Base-by-base conservation (phyloP, 2,329 filamentous ascomycete species). In the Magnaporthiopsis poae region DNA sequence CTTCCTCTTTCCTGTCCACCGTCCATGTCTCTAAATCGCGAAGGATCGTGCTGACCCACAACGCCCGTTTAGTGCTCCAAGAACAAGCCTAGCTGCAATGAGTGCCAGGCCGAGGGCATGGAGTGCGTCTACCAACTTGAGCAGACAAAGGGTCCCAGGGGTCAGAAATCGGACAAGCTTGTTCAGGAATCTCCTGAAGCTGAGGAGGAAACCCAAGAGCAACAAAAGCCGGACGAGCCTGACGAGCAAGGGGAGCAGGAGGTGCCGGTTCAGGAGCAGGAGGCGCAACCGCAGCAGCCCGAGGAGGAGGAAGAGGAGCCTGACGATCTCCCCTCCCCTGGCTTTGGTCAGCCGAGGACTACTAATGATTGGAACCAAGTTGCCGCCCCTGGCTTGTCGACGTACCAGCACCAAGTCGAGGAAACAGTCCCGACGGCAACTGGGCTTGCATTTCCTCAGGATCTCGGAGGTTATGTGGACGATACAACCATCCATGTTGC, bases 21-120 rank as follows among this genome's bases (percentile, higher is more conserved):
- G 25, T 31, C 25, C 27, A 29, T 18, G 2, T 1, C 18, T 21
- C 60, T 3, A 61, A 61, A 15, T 9, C 11, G 15, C 5, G 46
- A 21, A 52, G 21, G 36, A 15, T 15, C 33, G 4, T 31, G 21
- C 60, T 62, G 31, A 35, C 56, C 56, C 11, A 18, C 56, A 66
- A 7, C 67, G 31, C 56, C 5, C 63, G 12, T 61, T 1, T 46
- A 70, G 69, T 78, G 76, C 66, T 74, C 74, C 29, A 77, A 77
- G 67, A 71, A 74, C 60, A 74, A 77, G 64, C 76, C 76, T 5
- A 70, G 69, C 46, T 78, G 76, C 66, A 70, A 71, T 18, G 67
- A 73, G 27, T 78, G 76, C 39, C 21, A 66, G 13, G 61, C 60
- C 4, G 65, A 66, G 15, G 66, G 68, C 12, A 61, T 66, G 12